These are phyloP conservation scores for Penicillium silybi DNA, from an alignment of 495 filamentous ascomycete species.

Conservation along the genomic window DNA sequence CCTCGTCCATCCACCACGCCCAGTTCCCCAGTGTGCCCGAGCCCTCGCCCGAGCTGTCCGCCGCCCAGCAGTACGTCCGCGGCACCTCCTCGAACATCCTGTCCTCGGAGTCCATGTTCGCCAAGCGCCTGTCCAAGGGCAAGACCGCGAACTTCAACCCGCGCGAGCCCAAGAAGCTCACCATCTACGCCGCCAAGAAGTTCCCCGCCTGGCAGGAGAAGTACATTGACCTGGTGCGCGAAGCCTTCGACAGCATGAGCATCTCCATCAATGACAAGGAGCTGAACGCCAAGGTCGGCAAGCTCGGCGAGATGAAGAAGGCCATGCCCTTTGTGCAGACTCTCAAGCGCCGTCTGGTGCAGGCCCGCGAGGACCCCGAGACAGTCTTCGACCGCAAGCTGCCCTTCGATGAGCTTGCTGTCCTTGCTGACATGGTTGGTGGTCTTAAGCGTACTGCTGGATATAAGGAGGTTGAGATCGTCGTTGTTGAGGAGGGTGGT, in stretches of 20 bases:
- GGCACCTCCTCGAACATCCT: slow-evolving; percentile 73
- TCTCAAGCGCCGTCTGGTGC: slow-evolving; percentile 73
- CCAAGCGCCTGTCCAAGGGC: slow-evolving; percentile 82
- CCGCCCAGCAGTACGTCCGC: slow-evolving; percentile 77
- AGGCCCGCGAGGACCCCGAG: slow-evolving; percentile 49
- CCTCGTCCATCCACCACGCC: slow-evolving; percentile 71
- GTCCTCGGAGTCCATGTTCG: slow-evolving; percentile 77
- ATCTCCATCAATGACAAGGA: slow-evolving; percentile 71
- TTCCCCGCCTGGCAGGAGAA: slow-evolving; percentile 89
- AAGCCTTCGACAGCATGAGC: slow-evolving; percentile 53
- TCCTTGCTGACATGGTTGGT: slow-evolving; percentile 56
- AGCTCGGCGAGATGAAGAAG: slow-evolving; percentile 89
- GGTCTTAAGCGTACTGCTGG: slow-evolving; percentile 62
- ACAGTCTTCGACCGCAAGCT: slow-evolving; percentile 77
- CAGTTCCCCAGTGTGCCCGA: slow-evolving; percentile 69
- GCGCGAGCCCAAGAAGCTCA: slow-evolving; percentile 85
- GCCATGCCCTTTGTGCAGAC: slow-evolving; percentile 95
- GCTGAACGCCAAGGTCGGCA: slow-evolving; percentile 66
- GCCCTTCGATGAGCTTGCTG: slow-evolving; percentile 77
- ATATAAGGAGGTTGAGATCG: slow-evolving; percentile 57
- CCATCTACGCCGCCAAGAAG: slow-evolving; percentile 71
- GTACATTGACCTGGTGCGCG: slow-evolving; percentile 78
- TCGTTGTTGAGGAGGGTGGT: slow-evolving; percentile 66
- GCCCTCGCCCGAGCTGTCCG: slow-evolving; percentile 58
- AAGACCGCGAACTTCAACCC: slow-evolving; percentile 79